Evolutionary conservation across 257 asterid species (phyloP), one percentile per base, ranked within the genome.

Genomic region (Apocynum venetum): DNA sequence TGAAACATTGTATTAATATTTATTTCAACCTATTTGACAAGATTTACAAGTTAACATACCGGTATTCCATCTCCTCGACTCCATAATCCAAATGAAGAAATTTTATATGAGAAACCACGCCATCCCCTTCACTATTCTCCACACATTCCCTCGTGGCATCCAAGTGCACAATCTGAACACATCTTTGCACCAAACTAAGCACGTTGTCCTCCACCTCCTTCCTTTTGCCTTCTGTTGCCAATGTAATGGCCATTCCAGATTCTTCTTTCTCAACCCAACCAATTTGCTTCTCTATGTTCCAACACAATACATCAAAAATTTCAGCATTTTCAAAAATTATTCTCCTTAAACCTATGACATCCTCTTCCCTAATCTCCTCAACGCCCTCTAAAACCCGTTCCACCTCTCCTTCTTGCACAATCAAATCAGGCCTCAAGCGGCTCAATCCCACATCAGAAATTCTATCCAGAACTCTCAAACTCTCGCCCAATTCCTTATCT

Each of bases 101-200:
- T 81, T 87, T 88, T 76, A 92, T 84, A 82, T 89, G 97, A 1
- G 87, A 87, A 79, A 88, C 77, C 6, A 88, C 90, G 64, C 90
- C 87, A 83, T 88, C 94, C 83, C 76, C 90, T 31, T 95, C 93
- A 63, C 81, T 85, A 60, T 82, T 81, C 84, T 82, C 85, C 84
- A 93, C 77, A 80, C 89, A 85, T 61, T 82, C 86, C 89, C 74
- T 90, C 90, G 93, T 90, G 79, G 89, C 91, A 78, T 90, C 93
- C 82, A 95, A 80, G 86, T 95, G 98, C 46, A 84, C 86, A 36
- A 77, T 80, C 89, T 95, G 99, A 71, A 93, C 91, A 82, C 92
- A 86, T 82, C 84, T 91, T 86, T 84, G 93, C 69, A 89, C 85
- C 85, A 87, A 74, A 82, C 88, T 89, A 75, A 93, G 86, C 63